These are phyloP conservation scores for Pleurotus cornucopiae DNA, from an alignment of 768 basidiomycete species.

Conservation along the genomic window DNA sequence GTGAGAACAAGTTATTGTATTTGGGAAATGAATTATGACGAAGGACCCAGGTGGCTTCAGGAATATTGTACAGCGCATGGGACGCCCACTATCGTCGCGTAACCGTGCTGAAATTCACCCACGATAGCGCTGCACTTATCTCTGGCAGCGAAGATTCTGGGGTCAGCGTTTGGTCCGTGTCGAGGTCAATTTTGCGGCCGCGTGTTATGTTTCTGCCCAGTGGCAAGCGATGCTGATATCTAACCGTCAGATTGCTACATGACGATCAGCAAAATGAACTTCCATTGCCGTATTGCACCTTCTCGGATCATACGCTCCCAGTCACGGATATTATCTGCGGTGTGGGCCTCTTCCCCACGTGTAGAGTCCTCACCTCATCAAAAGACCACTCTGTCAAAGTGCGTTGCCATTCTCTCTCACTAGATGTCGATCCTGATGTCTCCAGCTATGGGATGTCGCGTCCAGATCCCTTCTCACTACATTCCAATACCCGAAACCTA, in stretches of 20 bases:
- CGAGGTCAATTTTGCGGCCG: conserved; percentile 55
- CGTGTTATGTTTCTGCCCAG: conserved; percentile 8
- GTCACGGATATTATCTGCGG: conserved; percentile 81
- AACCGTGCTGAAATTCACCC: conserved; percentile 77
- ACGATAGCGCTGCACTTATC: conserved; percentile 74
- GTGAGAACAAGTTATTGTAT: conserved; percentile 38
- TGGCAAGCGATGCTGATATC: conserved; percentile 13
- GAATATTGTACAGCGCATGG: conserved; percentile 87
- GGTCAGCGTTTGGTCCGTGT: conserved; percentile 84
- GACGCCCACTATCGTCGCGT: conserved; percentile 95
- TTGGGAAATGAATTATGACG: neutral
- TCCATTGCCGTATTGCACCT: conserved; percentile 69
- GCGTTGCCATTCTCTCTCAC: conserved; percentile 10
- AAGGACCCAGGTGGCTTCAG: conserved; percentile 72
- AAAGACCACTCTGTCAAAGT: conserved; percentile 93
- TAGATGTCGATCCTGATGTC: neutral
- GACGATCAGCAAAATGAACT: conserved; percentile 71
- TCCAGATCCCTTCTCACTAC: conserved; percentile 77
- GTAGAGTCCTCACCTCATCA: conserved; percentile 76
- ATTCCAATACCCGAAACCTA: conserved; percentile 80
- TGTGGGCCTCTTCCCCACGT: conserved; percentile 71
- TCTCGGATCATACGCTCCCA: conserved; percentile 91
- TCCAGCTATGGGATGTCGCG: conserved; percentile 77
- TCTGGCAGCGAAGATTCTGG: conserved; percentile 91
- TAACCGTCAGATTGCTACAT: conserved; percentile 60